Percentiles rank a stretch among this genome's conserved stretches.
Evolutionary conservation across 2,329 filamentous ascomycete genomes (phyloP).

Genomic region (Didymella sp.): DNA sequence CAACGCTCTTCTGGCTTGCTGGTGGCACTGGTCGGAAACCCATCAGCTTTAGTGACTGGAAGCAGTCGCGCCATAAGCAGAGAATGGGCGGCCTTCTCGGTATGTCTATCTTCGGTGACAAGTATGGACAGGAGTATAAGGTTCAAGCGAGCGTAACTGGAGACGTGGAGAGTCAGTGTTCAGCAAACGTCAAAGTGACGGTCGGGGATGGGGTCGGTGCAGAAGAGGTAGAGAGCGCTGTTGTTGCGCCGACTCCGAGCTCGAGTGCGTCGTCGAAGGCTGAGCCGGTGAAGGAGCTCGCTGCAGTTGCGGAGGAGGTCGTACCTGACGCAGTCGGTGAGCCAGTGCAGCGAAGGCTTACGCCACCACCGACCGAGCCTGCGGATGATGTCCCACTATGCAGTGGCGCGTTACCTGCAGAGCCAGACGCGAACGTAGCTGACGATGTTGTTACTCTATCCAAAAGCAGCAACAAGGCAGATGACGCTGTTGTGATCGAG

Average conservation of each 20-base stretch:
- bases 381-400: constrained; percentile 1
- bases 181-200: neutral
- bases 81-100: constrained; percentile 36
- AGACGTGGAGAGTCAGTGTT: neutral
- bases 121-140: neutral
- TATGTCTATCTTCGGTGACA: constrained; percentile 31
- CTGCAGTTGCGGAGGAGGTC: neutral
- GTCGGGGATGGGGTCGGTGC: neutral
- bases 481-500: neutral
- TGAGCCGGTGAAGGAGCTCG: neutral
- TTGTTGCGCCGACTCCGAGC: neutral
- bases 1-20: constrained; percentile 34
- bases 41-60: constrained; percentile 30
- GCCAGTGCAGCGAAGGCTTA: neutral
- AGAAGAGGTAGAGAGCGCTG: neutral
- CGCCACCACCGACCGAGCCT: neutral
- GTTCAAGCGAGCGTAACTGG: neutral
- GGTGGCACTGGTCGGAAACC: constrained; percentile 27
- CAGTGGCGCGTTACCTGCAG: constrained; percentile 10
- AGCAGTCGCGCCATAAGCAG: constrained; percentile 28
- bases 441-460: neutral
- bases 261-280: neutral
- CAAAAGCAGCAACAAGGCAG: neutral
- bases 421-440: neutral
- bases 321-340: neutral